A percentile compares a stretch with the other conserved stretches of the same genome.
Evolutionary conservation across 495 filamentous ascomycete genomes (phyloP).

Genomic region (Aspergillus saccharolyticus): DNA sequence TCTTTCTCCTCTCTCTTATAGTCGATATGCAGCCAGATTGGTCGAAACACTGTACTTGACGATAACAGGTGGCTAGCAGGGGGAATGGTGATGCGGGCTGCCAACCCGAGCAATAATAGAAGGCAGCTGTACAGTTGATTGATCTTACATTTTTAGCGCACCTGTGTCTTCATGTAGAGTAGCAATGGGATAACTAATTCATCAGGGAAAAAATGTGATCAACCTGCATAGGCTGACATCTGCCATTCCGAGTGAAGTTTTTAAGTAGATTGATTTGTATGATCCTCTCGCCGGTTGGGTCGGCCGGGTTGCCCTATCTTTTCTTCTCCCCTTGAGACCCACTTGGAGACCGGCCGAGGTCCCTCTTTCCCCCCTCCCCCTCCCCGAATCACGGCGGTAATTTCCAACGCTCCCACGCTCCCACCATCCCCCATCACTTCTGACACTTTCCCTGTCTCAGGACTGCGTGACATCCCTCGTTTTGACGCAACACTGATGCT

Average conservation of each 20-base stretch:
- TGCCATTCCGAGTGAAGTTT: too few species aligned
- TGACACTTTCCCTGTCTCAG: background rate
- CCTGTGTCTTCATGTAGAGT: background rate
- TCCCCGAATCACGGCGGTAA: too few species aligned
- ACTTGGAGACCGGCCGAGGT: background rate
- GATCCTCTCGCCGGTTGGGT: background rate
- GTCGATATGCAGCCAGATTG: background rate
- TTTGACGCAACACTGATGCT: background rate
- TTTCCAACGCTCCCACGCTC: too few species aligned
- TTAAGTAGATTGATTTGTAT: background rate
- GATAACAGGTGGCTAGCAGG: background rate
- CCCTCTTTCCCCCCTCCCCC: too few species aligned
- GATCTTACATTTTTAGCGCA: background rate
- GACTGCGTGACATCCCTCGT: background rate
- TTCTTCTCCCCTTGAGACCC: background rate
- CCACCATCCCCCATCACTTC: background rate
- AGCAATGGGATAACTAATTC: background rate
- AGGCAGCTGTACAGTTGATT: constrained; percentile 1
- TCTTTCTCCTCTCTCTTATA: background rate
- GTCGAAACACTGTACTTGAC: background rate
- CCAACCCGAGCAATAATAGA: background rate
- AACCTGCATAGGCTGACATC: too few species aligned
- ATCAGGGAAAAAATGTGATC: too few species aligned
- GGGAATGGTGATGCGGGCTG: background rate
- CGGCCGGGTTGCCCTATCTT: background rate